Base-by-base conservation (phyloP, 192 early-diverging fungal species). In the Backusella westeae region DNA sequence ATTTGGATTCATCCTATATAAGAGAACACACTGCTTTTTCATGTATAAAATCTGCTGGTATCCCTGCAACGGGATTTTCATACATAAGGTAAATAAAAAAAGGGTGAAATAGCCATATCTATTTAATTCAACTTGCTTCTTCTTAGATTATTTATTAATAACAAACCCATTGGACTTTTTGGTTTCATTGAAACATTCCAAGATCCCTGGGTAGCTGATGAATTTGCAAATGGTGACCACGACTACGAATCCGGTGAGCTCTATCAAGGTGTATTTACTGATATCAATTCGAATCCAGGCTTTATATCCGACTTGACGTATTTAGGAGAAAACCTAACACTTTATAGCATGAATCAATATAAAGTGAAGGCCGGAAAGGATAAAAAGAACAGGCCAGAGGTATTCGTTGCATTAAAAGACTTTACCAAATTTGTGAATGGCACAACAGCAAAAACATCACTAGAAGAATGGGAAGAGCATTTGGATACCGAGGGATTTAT, bases 121-220 rank as follows among this genome's bases (percentile, higher is more conserved):
- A 39, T 2, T 39, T 39, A 39, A 39, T 39, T 10, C 10, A 39
- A 39, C 38, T 39, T 39, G 38, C 38, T 53, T 0, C 1, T 17
- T 21, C 19, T 53, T 53, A 73, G 78, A 29, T 34, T 83, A 6
- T 77, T 80, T 56, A 52, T 85, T 12, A 85, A 85, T 73, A 76
- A 80, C n/a, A 19, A 75, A 26, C 80, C 80, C 10, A 65, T 77
- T 49, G 85, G 80, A 19, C 49, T 85, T 6, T 85, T 81, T 44
- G 36, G 78, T 56, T 73, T 85, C 29, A 78, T 85, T 8, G 85
- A 85, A n/a, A 76, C 38, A 78, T 35, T 83, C 78, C 80, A 76
- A 80, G 35, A 78, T 75, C 38, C 38, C 0, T 39, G 38, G 38
- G 38, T 39, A 2, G 38, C 1, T 39, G 38, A 10, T 26, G 83